Base-by-base conservation (phyloP, 2,329 filamentous ascomycete genomes). In the Monosporascus sp. region DNA sequence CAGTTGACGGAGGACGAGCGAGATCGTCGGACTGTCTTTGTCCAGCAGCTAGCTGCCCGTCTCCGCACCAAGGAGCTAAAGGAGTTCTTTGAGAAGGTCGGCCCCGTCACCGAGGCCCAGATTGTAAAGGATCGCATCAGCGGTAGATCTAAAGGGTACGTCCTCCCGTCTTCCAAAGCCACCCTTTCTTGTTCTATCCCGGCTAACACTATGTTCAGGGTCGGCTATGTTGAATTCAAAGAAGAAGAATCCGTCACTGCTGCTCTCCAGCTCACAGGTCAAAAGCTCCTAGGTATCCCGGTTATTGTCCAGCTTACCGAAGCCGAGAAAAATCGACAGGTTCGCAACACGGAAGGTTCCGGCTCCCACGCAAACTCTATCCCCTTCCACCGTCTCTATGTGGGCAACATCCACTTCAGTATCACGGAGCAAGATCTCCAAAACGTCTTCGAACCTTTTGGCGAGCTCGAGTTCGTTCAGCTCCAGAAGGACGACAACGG, bases 381-480 rank as follows among this genome's bases (percentile, higher is more conserved):
- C 55, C 94, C 94, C 24, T 97, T 97, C 78, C 94, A 99, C 75
- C 89, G 95, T 63, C 87, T 99, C 55, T 99, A 97, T 72, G 93
- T 99, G 63, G 94, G 94, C 73, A 99, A 99, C 71, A 97, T 99
- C 64, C 94, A 99, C 78, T 99, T 99, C 81, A 97, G 91, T 71
- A 96, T 99, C 70, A 97, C 91, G 68, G 94, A 99, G 75, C 86
- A 87, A 71, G 95, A 99, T 74, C 79, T 99, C 61, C 88, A 93
- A 78, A 91, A 93, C 70, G 91, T 99, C 57, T 99, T 99, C 72
- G 91, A 95, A 75, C 93, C 94, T 1, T 99, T 97, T 73, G 94
- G 94, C 64, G 92, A 96, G 75, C 86, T 99, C 54, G 94, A 97
- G 70, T 97, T 97, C 72, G 92, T 97, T 55, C 92, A 97, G 70